Base-by-base conservation (phyloP, 108 stramenopile genomes). In the Nannochloropsis gaditana region DNA sequence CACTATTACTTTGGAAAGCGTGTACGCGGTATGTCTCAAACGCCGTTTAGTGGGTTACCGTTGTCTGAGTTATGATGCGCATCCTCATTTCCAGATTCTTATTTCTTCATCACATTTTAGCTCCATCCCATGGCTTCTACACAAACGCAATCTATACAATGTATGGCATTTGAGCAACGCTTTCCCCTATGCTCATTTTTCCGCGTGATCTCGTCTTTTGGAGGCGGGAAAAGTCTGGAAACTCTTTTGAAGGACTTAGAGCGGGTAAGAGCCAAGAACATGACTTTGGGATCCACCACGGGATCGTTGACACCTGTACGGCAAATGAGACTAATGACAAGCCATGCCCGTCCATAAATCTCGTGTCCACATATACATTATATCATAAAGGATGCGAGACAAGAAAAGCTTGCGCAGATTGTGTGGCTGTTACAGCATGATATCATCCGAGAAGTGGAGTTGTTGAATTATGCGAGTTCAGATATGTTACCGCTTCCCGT, bases 401-500 rank as follows among this genome's bases (percentile, higher is more conserved):
- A n/a, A 3, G 59, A 73, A n/a, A 15, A n/a, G 19, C 59, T 73
- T 15, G 59, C 59, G 59, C 59, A 73, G n/a, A 4, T 73, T 15
- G 59, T 73, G 59, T 73, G 59, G 59, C 59, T 73, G 3, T n/a
- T 73, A 6, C 59, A 73, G 59, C 59, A 73, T 15, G 59, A 73
- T 73, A 73, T 73, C n/a, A n/a, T 73, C 15, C 59, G n/a, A n/a
- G 59, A 73, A n/a, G n/a, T 73, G 15, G 59, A 73, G 59, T n/a
- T 73, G 2, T 73, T 73, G 1, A 31, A 31, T 31, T 31, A 31
- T 31, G 31, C 31, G 31, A 31, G 31, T 31, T 31, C 31, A 31
- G 31, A 31, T 31, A 31, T 31, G 31, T 31, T 31, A 31, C 31
- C 31, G 31, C 1, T 31, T 31, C 31, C 31, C 31, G 31, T 31